Evolutionary conservation across 1,284 basidiomycete species (phyloP).

Genomic region (Erythrobasidium hasegawianum): DNA sequence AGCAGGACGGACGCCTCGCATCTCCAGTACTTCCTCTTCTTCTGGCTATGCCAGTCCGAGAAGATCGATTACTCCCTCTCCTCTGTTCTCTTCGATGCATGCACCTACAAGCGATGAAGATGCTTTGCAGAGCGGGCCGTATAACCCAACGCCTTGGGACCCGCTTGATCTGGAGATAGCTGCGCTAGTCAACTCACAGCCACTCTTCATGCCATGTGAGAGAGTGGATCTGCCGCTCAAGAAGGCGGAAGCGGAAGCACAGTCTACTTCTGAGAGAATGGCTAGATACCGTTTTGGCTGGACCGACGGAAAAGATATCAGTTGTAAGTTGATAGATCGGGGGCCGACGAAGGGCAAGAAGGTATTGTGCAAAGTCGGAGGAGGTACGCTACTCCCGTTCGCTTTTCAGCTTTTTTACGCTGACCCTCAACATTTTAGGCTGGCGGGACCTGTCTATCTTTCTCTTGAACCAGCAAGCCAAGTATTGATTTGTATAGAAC

Average conservation of each 20-base stretch:
- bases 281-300: constrained; percentile 69
- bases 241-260: constrained; percentile 54
- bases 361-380: constrained; percentile 79
- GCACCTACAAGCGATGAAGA: constrained; percentile 47
- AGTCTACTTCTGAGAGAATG: constrained; percentile 70
- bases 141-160: constrained; percentile 69
- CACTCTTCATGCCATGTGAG: constrained; percentile 60
- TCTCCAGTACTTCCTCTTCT: neutral
- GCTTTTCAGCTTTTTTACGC: no score
- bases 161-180: constrained; percentile 77
- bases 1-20: neutral
- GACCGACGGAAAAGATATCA: constrained; percentile 66
- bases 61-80: neutral
- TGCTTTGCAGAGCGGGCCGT: constrained; percentile 50
- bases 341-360: constrained; percentile 61
- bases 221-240: constrained; percentile 71
- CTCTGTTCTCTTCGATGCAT: neutral
- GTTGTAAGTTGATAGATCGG: constrained; percentile 70
- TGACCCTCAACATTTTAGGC: no score
- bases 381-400: no score
- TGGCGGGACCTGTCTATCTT: constrained; percentile 82
- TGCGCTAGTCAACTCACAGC: constrained; percentile 68
- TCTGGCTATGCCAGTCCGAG: neutral
- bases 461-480: constrained; percentile 62
- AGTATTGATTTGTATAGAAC: constrained; percentile 16